phyloP scores from a whole-genome alignment of 169 alveolate species.

The Cryptosporidium andersoni region DNA sequence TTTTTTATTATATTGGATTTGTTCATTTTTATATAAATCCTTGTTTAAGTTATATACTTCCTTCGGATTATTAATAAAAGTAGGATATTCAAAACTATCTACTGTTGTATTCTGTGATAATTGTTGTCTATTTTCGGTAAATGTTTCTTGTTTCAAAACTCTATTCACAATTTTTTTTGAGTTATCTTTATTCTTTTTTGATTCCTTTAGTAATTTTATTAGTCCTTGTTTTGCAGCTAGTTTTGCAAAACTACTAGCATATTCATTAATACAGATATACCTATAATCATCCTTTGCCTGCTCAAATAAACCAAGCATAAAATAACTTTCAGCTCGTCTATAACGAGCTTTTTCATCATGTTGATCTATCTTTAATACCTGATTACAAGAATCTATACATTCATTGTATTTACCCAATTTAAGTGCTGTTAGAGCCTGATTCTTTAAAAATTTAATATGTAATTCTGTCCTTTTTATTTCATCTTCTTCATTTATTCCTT shows the following conservation, averaged over 20 bases:
- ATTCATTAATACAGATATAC: constrained; percentile 53
- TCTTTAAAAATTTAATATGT: constrained; percentile 48
- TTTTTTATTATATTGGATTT: not conserved
- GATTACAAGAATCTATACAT: constrained; percentile 45
- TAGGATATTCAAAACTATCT: not conserved
- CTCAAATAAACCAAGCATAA: constrained; percentile 56
- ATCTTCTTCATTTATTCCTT: constrained; percentile 21
- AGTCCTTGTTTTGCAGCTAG: constrained; percentile 22
- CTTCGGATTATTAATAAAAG: not conserved
- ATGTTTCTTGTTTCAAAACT: constrained; percentile 5
- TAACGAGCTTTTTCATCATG: constrained; percentile 56
- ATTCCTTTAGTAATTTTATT: constrained; percentile 35
- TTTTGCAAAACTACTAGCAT: constrained; percentile 38
- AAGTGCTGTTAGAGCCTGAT: constrained; percentile 38
- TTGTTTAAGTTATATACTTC: not conserved
- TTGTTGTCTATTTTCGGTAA: constrained; percentile 17
- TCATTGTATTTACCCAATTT: constrained; percentile 64
- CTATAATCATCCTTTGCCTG: constrained; percentile 65
- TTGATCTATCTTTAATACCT: constrained; percentile 46
- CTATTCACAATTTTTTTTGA: constrained; percentile 16
- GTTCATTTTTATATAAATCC: not conserved
- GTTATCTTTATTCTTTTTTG: constrained; percentile 1
- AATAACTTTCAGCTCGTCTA: constrained; percentile 62
- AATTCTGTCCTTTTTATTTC: constrained; percentile 18
- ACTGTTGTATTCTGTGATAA: not conserved